Evolutionary conservation across 202 grass and related monocot genomes (phyloP).

Genomic region (Dendrocalamus latiflorus): DNA sequence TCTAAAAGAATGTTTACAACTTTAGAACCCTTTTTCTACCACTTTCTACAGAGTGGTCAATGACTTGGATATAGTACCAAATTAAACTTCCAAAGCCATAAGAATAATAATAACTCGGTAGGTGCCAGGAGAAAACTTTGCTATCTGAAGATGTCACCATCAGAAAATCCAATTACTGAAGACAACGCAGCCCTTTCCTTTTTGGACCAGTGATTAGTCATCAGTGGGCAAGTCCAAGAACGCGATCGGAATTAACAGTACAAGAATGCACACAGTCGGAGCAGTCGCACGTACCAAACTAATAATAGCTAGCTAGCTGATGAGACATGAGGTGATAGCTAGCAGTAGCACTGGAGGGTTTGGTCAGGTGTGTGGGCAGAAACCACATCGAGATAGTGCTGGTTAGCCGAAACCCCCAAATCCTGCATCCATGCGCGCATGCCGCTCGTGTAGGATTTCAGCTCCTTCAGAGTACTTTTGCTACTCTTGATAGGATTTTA

Average conservation of each 20-base stretch:
- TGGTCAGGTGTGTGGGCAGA: background rate
- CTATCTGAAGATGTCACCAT: background rate
- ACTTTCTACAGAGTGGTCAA: background rate
- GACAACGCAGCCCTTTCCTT: background rate
- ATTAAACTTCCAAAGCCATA: background rate
- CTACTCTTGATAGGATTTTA: background rate
- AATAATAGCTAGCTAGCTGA: background rate
- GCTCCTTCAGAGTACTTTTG: background rate
- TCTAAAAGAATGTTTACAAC: background rate
- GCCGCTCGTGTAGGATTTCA: background rate
- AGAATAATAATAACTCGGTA: background rate
- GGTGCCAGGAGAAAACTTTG: background rate
- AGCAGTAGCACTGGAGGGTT: background rate
- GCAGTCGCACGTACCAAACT: background rate
- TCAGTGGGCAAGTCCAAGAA: background rate
- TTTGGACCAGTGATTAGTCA: background rate
- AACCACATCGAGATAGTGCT: background rate
- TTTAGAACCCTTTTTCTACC: background rate
- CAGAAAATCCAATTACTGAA: background rate
- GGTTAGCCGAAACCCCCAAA: background rate
- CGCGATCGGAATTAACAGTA: background rate
- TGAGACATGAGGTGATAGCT: background rate
- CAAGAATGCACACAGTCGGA: background rate
- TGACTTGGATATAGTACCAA: background rate
- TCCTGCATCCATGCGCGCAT: background rate